These are phyloP conservation scores for Aspergillus puulaauensis DNA, from an alignment of 2,329 filamentous ascomycete genomes.

Conservation along the genomic window DNA sequence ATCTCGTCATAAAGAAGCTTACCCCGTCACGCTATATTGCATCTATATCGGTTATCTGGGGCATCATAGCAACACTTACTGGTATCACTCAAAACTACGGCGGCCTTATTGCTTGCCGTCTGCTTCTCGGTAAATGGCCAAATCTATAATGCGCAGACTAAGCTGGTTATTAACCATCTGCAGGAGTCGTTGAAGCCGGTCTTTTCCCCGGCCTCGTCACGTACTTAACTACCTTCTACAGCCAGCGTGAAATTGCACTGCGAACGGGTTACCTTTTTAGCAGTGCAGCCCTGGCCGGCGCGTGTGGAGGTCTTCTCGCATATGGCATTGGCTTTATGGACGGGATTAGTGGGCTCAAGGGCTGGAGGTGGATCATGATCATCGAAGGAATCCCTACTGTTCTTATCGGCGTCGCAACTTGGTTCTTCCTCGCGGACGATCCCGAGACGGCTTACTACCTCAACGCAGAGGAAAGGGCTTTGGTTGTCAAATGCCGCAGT, in stretches of 20 bases:
- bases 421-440: constrained; percentile 63
- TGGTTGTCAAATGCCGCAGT: constrained; percentile 54
- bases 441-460: constrained; percentile 66
- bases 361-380: constrained; percentile 72
- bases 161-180: neutral
- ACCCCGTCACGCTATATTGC: constrained; percentile 60
- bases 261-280: constrained; percentile 71
- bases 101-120: constrained; percentile 65
- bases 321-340: constrained; percentile 74
- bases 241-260: constrained; percentile 68
- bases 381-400: constrained; percentile 59
- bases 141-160: no score
- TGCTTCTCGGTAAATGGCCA: constrained; percentile 52
- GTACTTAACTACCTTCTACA: constrained; percentile 76
- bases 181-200: constrained; percentile 66
- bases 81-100: constrained; percentile 67
- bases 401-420: constrained; percentile 55
- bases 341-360: constrained; percentile 61
- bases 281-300: constrained; percentile 66
- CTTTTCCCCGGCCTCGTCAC: constrained; percentile 67
- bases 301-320: constrained; percentile 69
- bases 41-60: constrained; percentile 61
- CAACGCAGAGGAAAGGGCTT: constrained; percentile 56
- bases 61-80: constrained; percentile 49
- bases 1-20: constrained; percentile 63